Evolutionary conservation across 441 rosid species (phyloP).

Genomic region (Erodium moschatum): DNA sequence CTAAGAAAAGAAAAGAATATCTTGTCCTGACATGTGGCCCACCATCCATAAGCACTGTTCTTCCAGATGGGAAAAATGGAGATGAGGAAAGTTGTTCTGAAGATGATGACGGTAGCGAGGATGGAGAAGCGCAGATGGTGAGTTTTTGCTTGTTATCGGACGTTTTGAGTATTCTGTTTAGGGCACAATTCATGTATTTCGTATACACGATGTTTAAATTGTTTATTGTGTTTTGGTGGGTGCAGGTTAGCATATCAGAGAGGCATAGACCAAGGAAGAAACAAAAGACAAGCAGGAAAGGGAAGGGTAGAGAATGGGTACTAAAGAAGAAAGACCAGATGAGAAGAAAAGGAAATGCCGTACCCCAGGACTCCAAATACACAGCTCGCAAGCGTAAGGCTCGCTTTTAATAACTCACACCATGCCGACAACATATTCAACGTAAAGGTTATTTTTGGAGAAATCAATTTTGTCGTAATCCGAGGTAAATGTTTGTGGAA

Average conservation of each 20-base stretch:
- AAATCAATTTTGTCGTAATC: not conserved
- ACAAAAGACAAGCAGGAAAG: conserved; percentile 18
- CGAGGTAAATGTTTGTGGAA: not conserved
- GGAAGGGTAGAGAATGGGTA: conserved; percentile 12
- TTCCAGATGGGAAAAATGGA: conserved; percentile 13
- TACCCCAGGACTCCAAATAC: conserved; percentile 22
- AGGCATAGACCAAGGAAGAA: conserved; percentile 45
- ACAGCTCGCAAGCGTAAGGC: conserved; percentile 22
- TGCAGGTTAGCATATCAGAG: conserved; percentile 56
- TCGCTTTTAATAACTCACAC: conserved; percentile 16
- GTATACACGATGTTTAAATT: no score
- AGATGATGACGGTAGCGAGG: conserved; percentile 40
- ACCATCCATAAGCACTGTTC: conserved; percentile 12
- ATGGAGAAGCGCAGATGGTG: conserved; percentile 57
- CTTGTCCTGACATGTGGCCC: conserved; percentile 17
- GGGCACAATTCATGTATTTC: not conserved
- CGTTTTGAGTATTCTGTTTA: not conserved
- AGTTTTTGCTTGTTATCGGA: conserved; percentile 9
- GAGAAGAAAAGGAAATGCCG: conserved; percentile 23
- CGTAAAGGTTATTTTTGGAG: not conserved
- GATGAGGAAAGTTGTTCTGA: conserved; percentile 54
- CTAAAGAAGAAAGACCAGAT: conserved; percentile 15
- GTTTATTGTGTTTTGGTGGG: not conserved
- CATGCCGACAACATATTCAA: not conserved
- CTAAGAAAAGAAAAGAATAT: conserved; percentile 11